phyloP scores from a whole-genome alignment of 306 rosid genomes.

The Prunus mongolica region DNA sequence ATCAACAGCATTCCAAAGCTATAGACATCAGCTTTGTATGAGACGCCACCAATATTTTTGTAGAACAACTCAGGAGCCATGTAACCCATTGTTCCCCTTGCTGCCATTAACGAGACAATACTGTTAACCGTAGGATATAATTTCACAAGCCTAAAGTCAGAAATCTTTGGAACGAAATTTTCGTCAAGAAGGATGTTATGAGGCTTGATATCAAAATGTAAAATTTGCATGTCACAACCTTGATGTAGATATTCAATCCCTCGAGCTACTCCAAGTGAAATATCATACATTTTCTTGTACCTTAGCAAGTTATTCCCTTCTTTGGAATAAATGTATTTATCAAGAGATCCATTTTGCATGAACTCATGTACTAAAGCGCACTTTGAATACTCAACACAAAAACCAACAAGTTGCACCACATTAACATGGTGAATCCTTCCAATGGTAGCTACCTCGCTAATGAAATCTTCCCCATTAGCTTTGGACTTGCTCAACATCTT shows the following conservation, averaged over 20 bases:
- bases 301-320: neutral
- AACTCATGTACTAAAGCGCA: neutral
- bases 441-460: neutral
- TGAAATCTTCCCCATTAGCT: neutral
- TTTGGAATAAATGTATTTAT: neutral
- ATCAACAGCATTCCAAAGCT: too few species aligned
- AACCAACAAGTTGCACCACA: conserved; percentile 7
- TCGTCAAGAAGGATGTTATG: neutral
- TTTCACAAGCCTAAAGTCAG: conserved; percentile 8
- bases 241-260: conserved; percentile 5
- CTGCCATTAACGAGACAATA: too few species aligned
- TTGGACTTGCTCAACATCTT: too few species aligned
- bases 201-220: conserved; percentile 14
- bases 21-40: too few species aligned
- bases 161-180: conserved; percentile 1
- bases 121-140: too few species aligned
- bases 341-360: neutral
- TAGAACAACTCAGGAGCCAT: too few species aligned
- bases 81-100: too few species aligned
- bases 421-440: conserved; percentile 5
- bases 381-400: neutral
- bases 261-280: neutral
- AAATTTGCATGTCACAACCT: conserved; percentile 10
- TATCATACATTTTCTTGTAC: neutral
- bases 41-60: too few species aligned